phyloP scores from a whole-genome alignment of 2,329 filamentous ascomycete genomes.

The Dothistroma septosporum region DNA sequence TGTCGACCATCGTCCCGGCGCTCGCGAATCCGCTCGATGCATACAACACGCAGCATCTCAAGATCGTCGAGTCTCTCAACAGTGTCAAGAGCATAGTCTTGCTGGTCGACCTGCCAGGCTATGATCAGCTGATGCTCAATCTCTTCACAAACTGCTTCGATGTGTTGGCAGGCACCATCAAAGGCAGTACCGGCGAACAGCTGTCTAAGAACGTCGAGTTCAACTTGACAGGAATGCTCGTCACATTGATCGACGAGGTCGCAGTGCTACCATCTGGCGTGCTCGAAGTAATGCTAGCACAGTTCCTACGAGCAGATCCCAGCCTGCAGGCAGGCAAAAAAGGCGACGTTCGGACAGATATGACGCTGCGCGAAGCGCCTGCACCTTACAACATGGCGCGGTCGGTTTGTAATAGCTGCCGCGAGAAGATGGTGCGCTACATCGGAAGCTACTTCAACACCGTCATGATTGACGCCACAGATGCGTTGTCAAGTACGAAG shows the following conservation, averaged over 20 bases:
- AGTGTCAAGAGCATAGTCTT: conserved; percentile 94
- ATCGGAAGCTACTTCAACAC: conserved; percentile 97
- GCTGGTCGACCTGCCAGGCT: conserved; percentile 78
- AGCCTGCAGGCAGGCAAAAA: conserved; percentile 44
- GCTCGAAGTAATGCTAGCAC: conserved; percentile 88
- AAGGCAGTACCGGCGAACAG: conserved; percentile 70
- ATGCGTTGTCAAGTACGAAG: conserved; percentile 26
- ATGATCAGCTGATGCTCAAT: conserved; percentile 71
- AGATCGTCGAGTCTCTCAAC: conserved; percentile 80
- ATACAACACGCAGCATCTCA: conserved; percentile 90
- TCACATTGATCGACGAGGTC: conserved; percentile 82
- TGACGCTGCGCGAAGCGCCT: conserved; percentile 70
- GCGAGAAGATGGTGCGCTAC: conserved; percentile 91
- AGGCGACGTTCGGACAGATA: conserved; percentile 37
- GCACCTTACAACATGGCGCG: conserved; percentile 96
- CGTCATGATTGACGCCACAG: conserved; percentile 80
- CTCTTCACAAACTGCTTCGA: conserved; percentile 91
- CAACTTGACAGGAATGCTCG: conserved; percentile 81
- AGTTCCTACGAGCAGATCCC: conserved; percentile 85
- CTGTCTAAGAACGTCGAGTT: conserved; percentile 91
- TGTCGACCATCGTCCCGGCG: conserved; percentile 76
- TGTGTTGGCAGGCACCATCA: conserved; percentile 74
- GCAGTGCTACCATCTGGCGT: conserved; percentile 72
- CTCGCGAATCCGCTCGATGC: conserved; percentile 81
- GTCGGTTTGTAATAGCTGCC: conserved; percentile 80